A percentile compares a stretch with the other conserved stretches of the same genome.
Conservation (phyloP, 2,329 filamentous ascomycete genomes). For the Cladosporium oxysporum region DNA sequence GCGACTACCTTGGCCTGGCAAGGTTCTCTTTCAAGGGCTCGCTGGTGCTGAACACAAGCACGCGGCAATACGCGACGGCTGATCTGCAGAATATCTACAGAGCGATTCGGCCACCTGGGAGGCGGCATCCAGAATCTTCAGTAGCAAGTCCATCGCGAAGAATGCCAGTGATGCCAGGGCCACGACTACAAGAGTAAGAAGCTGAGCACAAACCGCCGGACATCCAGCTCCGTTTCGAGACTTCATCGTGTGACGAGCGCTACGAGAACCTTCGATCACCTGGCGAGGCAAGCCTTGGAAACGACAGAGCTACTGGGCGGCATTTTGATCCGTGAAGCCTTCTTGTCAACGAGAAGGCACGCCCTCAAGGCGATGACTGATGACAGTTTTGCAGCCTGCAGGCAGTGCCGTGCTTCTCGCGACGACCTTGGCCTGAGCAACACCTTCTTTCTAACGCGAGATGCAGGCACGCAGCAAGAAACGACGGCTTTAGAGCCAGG, state of each 20-base stretch:
- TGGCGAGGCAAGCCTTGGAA: too few species aligned
- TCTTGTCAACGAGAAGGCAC: background rate
- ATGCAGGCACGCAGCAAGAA: background rate
- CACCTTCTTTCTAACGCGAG: too few species aligned
- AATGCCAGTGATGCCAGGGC: background rate
- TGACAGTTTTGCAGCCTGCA: background rate
- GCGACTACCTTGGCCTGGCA: background rate
- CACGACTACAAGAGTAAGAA: background rate
- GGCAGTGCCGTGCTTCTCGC: too few species aligned
- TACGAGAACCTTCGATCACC: too few species aligned
- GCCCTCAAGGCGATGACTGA: background rate
- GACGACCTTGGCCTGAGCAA: too few species aligned
- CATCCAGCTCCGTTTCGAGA: background rate
- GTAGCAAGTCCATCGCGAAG: background rate
- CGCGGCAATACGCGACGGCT: background rate
- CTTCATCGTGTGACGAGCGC: background rate
- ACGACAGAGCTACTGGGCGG: background rate
- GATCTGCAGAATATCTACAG: background rate
- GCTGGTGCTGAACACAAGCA: background rate
- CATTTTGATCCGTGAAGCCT: background rate
- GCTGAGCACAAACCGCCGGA: background rate
- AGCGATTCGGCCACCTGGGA: too few species aligned
- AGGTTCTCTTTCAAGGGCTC: background rate
- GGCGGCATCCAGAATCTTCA: background rate
- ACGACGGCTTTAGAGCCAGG: background rate